A percentile compares a stretch with the other conserved stretches of the same genome.
These are phyloP conservation scores for Dipteronia dyeriana DNA, from an alignment of 345 rosid species.

Conservation along the genomic window DNA sequence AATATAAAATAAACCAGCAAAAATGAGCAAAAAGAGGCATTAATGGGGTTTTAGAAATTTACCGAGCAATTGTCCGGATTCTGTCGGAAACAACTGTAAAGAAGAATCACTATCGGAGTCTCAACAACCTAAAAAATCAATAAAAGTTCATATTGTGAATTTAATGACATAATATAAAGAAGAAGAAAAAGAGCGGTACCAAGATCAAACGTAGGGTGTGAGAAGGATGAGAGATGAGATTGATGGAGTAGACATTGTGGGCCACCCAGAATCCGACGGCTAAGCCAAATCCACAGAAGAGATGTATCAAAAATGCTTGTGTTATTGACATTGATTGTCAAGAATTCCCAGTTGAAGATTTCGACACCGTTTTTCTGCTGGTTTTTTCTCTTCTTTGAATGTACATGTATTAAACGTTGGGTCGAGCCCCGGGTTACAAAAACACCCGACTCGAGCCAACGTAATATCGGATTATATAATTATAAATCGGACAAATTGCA, in stretches of 20 bases:
- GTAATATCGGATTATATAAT: too few relatives aligned
- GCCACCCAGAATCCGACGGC: conserved; percentile 52
- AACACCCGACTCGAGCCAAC: too few relatives aligned
- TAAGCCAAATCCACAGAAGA: conserved; percentile 47
- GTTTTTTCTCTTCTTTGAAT: too few relatives aligned
- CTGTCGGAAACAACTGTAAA: conserved; percentile 55
- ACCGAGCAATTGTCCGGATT: conserved; percentile 67
- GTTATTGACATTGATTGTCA: conserved; percentile 27
- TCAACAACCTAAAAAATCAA: conserved; percentile 41
- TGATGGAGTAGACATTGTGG: conserved; percentile 40
- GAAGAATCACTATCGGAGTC: conserved; percentile 49
- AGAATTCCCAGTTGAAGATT: conserved; percentile 2
- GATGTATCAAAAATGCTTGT: conserved; percentile 34
- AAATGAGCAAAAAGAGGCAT: not conserved
- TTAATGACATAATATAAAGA: not conserved
- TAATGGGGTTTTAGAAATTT: not conserved
- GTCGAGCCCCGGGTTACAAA: too few relatives aligned
- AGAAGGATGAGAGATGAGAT: conserved; percentile 63
- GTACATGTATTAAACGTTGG: too few relatives aligned
- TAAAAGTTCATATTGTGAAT: not conserved
- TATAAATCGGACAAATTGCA: too few relatives aligned
- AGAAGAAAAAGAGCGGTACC: conserved; percentile 30
- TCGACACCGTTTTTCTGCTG: not conserved
- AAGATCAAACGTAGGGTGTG: conserved; percentile 59
- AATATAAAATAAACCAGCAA: not conserved